These are phyloP conservation scores for Beta vulgaris DNA, from an alignment of 148 eudicot genomes.

Conservation along the genomic window DNA sequence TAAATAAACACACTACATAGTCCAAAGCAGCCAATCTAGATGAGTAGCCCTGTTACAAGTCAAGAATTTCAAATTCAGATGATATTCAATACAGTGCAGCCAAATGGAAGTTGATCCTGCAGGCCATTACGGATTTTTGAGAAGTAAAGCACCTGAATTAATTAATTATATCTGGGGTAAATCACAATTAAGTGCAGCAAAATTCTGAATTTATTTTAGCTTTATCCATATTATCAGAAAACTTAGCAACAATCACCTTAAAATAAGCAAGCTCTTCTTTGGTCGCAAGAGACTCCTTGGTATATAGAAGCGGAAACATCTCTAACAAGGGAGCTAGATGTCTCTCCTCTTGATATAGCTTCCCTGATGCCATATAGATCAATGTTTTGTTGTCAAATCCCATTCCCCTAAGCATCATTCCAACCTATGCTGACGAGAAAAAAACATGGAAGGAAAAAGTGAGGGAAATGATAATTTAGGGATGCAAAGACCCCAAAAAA, in stretches of 20 bases:
- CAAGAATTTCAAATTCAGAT: neutral
- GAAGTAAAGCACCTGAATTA: neutral
- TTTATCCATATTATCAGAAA: neutral
- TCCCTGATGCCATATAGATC: slow-evolving; percentile 90
- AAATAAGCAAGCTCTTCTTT: slow-evolving; percentile 63
- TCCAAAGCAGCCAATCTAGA: slow-evolving; percentile 91
- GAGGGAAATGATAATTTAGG: neutral
- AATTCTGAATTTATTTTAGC: neutral
- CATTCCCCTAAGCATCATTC: slow-evolving; percentile 93
- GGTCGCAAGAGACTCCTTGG: slow-evolving; percentile 72
- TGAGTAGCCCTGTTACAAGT: slow-evolving; percentile 56
- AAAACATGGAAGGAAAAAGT: neutral
- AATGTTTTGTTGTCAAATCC: slow-evolving; percentile 72
- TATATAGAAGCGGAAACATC: slow-evolving; percentile 79
- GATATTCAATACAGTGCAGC: neutral
- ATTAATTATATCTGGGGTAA: neutral
- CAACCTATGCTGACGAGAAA: slow-evolving; percentile 82
- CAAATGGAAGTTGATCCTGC: neutral
- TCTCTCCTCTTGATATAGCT: slow-evolving; percentile 56
- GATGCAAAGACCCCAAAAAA: neutral
- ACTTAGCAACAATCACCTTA: slow-evolving; percentile 41
- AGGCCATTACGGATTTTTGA: neutral
- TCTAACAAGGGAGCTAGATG: slow-evolving; percentile 64
- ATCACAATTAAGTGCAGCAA: neutral
- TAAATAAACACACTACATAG: slow-evolving; percentile 65